Evolutionary conservation across 805 yeast species (phyloP), one percentile per base, ranked within the genome.

Genomic region (Jamesozyma rosinii): DNA sequence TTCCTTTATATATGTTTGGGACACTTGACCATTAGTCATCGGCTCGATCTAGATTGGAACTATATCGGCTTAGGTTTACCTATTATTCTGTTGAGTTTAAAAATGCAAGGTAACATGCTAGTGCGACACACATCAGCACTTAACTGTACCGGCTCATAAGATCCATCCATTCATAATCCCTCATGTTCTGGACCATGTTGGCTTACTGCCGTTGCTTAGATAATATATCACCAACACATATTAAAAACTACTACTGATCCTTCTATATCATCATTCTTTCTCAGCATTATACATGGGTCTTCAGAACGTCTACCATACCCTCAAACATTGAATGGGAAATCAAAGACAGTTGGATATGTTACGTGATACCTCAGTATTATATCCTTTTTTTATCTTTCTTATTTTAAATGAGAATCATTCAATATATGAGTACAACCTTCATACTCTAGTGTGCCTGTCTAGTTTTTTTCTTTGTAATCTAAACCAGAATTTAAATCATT

Each of bases 401-500:
- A 40, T 11, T 49, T 42, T 10, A 52, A 63, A 53, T 35, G 41
- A 42, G 13, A 39, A 43, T 22, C 53, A 33, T 43, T 33, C 32
- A 44, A 42, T 11, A 51, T 45, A 1, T 49, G 54, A 5, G 49
- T 54, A 51, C 59, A 52, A 4, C 47, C 35, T 5, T 53, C 52
- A 18, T 60, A 44, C n/a, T 37, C 44, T 2, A 34, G 14, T 11
- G 40, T 21, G 18, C 36, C 56, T 4, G 43, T 35, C 30, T 57
- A 55, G 39, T 61, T 49, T 6, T 45, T 36, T 17, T 63, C 58
- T n/a, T 52, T 48, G 1, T 53, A 26, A 14, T 24, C 11, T 24
- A 15, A 9, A 14, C 17, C 15, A 32, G 10, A 15, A 20, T 54
- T 59, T 26, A 59, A 52, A 19, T 44, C 44, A 33, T 54, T 52